Conservation (phyloP, 106 monocot species). For the Cymbidium sinense region DNA sequence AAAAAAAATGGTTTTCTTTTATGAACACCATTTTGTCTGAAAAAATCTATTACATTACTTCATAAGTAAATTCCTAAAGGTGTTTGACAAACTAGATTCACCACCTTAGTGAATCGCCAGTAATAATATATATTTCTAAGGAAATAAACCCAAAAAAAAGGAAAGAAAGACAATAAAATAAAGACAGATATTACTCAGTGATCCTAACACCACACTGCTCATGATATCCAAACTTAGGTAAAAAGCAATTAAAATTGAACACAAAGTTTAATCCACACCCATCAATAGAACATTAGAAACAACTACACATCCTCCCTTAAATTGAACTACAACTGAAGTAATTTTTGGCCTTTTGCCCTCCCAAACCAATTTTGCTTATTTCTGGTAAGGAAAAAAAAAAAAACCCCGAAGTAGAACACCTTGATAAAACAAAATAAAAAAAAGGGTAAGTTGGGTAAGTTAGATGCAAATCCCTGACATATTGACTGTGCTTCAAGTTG, state of each 20-base stretch:
- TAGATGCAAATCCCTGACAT: no score
- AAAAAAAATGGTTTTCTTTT: not conserved
- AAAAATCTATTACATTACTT: not conserved
- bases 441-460: no score
- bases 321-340: not conserved
- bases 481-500: no score
- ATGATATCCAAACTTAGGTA: not conserved
- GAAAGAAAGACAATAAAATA: not conserved
- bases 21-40: not conserved
- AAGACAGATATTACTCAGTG: not conserved
- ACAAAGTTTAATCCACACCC: not conserved
- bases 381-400: no score
- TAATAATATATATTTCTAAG: not conserved
- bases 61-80: no score
- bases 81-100: no score
- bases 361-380: no score
- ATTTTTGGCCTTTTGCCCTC: not conserved
- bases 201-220: not conserved
- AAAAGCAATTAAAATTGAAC: not conserved
- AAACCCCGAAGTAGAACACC: no score
- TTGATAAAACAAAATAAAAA: no score
- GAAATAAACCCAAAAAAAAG: not conserved
- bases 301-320: not conserved
- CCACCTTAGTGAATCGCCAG: not conserved
- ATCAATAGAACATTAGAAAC: not conserved